These are phyloP conservation scores for Colletotrichum noveboracense DNA, from an alignment of 2,329 filamentous ascomycete genomes.

Conservation along the genomic window DNA sequence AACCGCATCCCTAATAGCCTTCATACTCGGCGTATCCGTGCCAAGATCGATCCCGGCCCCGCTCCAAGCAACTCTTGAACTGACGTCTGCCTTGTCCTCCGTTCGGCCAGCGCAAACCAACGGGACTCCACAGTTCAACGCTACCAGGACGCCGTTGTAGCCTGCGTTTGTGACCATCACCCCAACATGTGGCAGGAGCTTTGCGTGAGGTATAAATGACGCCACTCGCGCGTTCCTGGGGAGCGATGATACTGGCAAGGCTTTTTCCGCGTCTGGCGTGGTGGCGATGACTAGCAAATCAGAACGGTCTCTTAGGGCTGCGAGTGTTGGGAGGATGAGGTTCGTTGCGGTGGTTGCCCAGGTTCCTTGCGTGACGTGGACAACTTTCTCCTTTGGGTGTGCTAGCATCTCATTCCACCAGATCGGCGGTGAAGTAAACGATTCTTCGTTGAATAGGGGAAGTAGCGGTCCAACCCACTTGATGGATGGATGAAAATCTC, in stretches of 20 bases:
- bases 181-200: conserved; percentile 31
- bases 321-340: conserved; percentile 21
- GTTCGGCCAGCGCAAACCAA: conserved; percentile 25
- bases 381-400: conserved; percentile 21
- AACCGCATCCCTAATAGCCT: conserved; percentile 9
- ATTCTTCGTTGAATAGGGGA: not conserved
- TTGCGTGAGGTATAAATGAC: conserved; percentile 20
- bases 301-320: not conserved
- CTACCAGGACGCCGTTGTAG: conserved; percentile 24
- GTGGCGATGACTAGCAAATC: conserved; percentile 8
- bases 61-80: conserved; percentile 25
- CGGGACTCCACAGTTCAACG: conserved; percentile 24
- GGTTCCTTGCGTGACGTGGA: conserved; percentile 26
- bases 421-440: not conserved
- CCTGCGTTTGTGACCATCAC: conserved; percentile 27
- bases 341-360: conserved; percentile 12
- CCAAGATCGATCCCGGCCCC: conserved; percentile 26
- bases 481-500: conserved; percentile 12
- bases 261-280: not conserved
- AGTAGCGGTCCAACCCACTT: conserved; percentile 18
- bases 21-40: conserved; percentile 13
- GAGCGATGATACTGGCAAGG: not conserved
- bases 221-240: conserved; percentile 1
- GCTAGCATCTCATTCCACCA: conserved; percentile 28
- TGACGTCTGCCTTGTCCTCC: conserved; percentile 34